These are phyloP conservation scores for bread wheat (Triticum aestivum) DNA, from an alignment of 176 grass and related monocot species.

Conservation along the genomic window DNA sequence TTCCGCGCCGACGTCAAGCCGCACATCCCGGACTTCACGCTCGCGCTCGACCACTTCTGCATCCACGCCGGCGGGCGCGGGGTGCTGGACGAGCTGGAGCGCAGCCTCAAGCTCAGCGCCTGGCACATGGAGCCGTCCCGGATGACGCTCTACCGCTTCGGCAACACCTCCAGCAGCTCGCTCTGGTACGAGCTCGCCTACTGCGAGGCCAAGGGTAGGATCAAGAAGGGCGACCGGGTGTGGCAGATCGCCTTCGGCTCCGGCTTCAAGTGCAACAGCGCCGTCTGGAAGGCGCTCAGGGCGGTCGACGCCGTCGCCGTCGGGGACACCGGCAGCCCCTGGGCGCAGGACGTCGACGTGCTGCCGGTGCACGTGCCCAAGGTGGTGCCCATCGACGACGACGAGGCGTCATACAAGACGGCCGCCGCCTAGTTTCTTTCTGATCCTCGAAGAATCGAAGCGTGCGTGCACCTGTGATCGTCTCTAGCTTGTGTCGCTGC, in stretches of 20 bases:
- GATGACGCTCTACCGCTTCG: constrained; percentile 90
- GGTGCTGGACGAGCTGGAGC: constrained; percentile 71
- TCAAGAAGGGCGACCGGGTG: constrained; percentile 49
- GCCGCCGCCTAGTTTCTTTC: neutral
- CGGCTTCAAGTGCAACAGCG: constrained; percentile 96
- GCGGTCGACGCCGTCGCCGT: neutral
- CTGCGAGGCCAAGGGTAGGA: constrained; percentile 79
- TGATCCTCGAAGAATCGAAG: neutral
- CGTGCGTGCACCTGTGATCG: neutral
- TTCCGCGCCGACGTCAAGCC: constrained; percentile 32
- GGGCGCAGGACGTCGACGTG: neutral
- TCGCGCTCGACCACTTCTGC: constrained; percentile 77
- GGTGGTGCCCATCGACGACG: constrained; percentile 7
- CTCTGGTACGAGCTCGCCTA: constrained; percentile 97
- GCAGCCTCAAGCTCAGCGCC: constrained; percentile 30
- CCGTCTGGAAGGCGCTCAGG: constrained; percentile 76
- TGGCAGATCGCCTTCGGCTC: constrained; percentile 98
- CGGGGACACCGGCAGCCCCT: neutral
- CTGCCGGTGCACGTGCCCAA: constrained; percentile 21
- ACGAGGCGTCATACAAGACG: neutral
- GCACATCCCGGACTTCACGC: constrained; percentile 71
- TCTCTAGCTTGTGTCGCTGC: neutral
- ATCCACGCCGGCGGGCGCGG: constrained; percentile 58
- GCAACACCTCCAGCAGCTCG: constrained; percentile 93
- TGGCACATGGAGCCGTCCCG: constrained; percentile 80